Evolutionary conservation across 352 stramenopile species (phyloP).

Genomic region (Peronospora belbahrii): DNA sequence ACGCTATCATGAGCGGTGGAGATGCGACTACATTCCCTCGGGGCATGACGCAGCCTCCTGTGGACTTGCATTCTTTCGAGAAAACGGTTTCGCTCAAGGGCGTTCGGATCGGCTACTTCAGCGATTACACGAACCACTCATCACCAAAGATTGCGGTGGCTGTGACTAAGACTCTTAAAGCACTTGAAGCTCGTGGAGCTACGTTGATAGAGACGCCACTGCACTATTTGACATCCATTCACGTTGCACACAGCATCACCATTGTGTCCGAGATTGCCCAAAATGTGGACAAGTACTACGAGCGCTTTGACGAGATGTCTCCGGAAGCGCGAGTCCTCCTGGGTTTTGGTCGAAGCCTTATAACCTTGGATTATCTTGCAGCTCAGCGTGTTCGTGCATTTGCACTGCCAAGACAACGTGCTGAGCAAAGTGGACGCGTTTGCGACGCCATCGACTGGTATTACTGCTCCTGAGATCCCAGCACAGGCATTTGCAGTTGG

Average conservation of each 20-base stretch:
- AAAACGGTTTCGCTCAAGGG: constrained; percentile 46
- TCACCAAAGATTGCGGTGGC: constrained; percentile 44
- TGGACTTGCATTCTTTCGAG: constrained; percentile 52
- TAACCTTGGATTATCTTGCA: constrained; percentile 71
- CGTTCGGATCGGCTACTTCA: constrained; percentile 76
- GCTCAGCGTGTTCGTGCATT: constrained; percentile 82
- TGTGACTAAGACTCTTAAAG: constrained; percentile 39
- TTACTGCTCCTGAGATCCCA: constrained; percentile 66
- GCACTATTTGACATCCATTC: constrained; percentile 67
- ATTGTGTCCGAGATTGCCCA: constrained; percentile 78
- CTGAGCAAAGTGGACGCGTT: constrained; percentile 87
- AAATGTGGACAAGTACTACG: constrained; percentile 59
- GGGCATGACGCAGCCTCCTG: constrained; percentile 38
- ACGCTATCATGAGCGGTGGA: constrained; percentile 71
- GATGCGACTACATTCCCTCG: constrained; percentile 36
- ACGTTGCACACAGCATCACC: constrained; percentile 73
- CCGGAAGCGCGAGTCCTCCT: constrained; percentile 71
- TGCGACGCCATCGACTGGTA: constrained; percentile 72
- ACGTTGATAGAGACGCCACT: constrained; percentile 71
- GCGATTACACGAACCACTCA: constrained; percentile 65
- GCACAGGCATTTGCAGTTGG: constrained; percentile 34
- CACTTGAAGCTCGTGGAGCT: constrained; percentile 50
- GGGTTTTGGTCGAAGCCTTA: constrained; percentile 55
- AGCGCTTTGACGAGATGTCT: constrained; percentile 45
- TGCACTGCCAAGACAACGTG: constrained; percentile 57